A percentile compares a stretch with the other conserved stretches of the same genome.
Evolutionary conservation across 2,329 filamentous ascomycete species (phyloP).

Genomic region (Ampelomyces quisqualis): DNA sequence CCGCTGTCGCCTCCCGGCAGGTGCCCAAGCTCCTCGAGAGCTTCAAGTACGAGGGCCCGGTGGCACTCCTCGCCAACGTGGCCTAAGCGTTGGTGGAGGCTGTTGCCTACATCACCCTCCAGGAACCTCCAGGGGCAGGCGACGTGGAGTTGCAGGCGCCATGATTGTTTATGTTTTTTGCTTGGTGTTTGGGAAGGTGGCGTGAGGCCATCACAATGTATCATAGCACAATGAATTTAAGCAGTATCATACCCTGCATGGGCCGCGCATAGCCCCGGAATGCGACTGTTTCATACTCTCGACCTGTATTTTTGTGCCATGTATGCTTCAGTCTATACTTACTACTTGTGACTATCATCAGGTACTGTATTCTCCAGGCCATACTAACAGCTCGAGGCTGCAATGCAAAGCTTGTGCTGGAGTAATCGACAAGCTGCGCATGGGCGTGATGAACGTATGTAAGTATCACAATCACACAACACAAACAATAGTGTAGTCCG

Average conservation of each 20-base stretch:
- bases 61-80: neutral
- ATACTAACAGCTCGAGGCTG: neutral
- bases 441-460: too few species aligned
- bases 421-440: too few species aligned
- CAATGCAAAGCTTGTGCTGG: too few species aligned
- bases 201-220: too few species aligned
- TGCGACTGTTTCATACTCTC: too few species aligned
- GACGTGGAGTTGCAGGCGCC: neutral
- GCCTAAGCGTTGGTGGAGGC: neutral
- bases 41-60: constrained; percentile 1
- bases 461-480: too few species aligned
- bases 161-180: too few species aligned
- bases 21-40: neutral
- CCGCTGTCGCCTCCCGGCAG: constrained; percentile 6
- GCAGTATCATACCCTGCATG: too few species aligned
- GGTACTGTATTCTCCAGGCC: neutral
- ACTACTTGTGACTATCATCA: neutral
- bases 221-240: too few species aligned
- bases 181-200: too few species aligned
- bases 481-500: too few species aligned
- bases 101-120: neutral
- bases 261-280: too few species aligned
- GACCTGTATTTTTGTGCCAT: neutral
- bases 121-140: neutral
- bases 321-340: neutral